Evolutionary conservation across 2,329 filamentous ascomycete genomes (phyloP).

Genomic region (Periglandula ipomoeae): DNA sequence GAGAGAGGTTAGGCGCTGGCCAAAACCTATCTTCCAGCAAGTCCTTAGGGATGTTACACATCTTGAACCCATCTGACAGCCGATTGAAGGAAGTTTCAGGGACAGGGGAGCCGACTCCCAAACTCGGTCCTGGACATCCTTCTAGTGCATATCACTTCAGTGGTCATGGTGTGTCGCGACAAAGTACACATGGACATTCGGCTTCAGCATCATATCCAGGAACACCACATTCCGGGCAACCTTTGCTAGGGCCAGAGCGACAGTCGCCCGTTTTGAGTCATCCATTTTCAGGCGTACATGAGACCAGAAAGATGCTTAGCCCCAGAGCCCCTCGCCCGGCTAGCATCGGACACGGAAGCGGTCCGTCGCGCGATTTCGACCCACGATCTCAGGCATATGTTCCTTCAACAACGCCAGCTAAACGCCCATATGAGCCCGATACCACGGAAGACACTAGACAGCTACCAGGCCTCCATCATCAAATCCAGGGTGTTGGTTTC

Average conservation of each 20-base stretch:
- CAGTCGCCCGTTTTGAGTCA: slow-evolving; percentile 22
- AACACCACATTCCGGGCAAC: slow-evolving; percentile 15
- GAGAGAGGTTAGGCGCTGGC: slow-evolving; percentile 15
- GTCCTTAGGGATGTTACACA: slow-evolving; percentile 27
- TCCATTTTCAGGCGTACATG: slow-evolving; percentile 21
- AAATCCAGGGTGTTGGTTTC: slow-evolving; percentile 16
- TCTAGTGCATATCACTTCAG: slow-evolving; percentile 9
- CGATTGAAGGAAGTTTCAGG: slow-evolving; percentile 13
- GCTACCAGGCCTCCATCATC: slow-evolving; percentile 19
- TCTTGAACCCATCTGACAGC: slow-evolving; percentile 28
- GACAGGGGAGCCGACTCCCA: slow-evolving; percentile 7
- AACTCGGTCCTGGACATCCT: neutral
- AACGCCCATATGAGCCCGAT: slow-evolving; percentile 23
- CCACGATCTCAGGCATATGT: slow-evolving; percentile 13
- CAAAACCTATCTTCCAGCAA: slow-evolving; percentile 16
- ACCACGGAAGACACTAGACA: slow-evolving; percentile 18
- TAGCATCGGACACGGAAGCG: slow-evolving; percentile 18
- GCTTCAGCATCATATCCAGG: slow-evolving; percentile 24
- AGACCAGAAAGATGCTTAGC: slow-evolving; percentile 21
- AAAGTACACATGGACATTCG: slow-evolving; percentile 18
- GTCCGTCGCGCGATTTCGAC: slow-evolving; percentile 16
- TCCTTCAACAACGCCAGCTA: slow-evolving; percentile 18
- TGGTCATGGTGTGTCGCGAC: slow-evolving; percentile 14
- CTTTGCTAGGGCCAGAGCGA: slow-evolving; percentile 20
- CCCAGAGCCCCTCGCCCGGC: slow-evolving; percentile 21